Base-by-base conservation (phyloP, 495 filamentous ascomycete species). In the Aspergillus affinis region DNA sequence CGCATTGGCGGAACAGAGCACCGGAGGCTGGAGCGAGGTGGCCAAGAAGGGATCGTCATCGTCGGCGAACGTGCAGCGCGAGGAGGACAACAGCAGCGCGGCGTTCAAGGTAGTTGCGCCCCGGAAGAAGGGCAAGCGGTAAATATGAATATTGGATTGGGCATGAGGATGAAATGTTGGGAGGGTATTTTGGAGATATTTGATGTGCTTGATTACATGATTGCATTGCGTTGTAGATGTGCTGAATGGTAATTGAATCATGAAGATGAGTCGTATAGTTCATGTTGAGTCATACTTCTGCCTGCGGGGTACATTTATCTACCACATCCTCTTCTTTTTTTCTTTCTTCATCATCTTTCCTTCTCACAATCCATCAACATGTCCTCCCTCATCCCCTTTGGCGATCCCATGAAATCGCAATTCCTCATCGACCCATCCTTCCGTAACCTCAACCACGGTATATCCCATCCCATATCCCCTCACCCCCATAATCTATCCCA, bases 11-110 rank as follows among this genome's bases (percentile, higher is more conserved):
- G 77, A 79, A 46, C 69, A 73, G 63, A 75, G 72, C 56, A 78
- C 75, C 19, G 89, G 91, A 57, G 94, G 94, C 26, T 98, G 94
- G 94, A 96, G 84, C 67, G 95, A 98, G 77, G 94, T 98, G 64
- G 94, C 94, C 9, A 97, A 97, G 86, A 96, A 97, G 82, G 84
- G 86, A 6, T 81, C 80, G 26, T 68, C 21, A 8, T 26, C 23
- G n/a, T 20, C 75, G n/a, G n/a, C n/a, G 12, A 81, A 79, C 64
- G 72, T 73, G 17, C 72, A 66, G 20, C 79, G 78, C 15, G 73
- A 82, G 65, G 82, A 84, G 61, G 78, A 82, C 54, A 73, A 78
- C 60, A 73, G 79, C 61, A 81, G 76, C 68, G 77, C 85, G 10
- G 84, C 84, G 6, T 98, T 97, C 77, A 91, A 91, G 79, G 88